Conservation (phyloP, 345 rosid species). For the Bruguiera gymnorhiza region DNA sequence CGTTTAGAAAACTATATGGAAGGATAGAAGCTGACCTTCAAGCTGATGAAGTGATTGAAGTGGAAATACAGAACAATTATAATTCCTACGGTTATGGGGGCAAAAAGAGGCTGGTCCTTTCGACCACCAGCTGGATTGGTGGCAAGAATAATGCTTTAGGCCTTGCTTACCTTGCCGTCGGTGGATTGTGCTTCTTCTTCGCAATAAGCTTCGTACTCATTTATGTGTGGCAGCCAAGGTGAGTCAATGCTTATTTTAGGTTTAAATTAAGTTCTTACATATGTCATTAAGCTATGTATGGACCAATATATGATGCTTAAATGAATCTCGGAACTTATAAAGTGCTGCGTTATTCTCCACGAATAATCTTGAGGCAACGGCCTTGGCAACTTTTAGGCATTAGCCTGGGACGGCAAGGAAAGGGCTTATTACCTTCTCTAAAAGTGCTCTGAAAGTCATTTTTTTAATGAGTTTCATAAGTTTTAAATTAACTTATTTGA, state of each 20-base stretch:
- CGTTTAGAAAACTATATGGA: conserved; percentile 46
- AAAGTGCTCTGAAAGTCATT: too few species aligned
- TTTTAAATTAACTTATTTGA: too few species aligned
- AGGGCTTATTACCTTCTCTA: too few species aligned
- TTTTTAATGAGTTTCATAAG: too few species aligned
- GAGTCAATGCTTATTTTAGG: neutral
- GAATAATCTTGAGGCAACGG: too few species aligned
- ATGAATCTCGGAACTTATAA: too few species aligned
- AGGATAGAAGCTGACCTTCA: conserved; percentile 40
- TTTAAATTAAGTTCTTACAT: neutral
- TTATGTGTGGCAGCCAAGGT: conserved; percentile 41
- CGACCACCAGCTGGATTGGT: conserved; percentile 42
- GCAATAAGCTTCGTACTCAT: conserved; percentile 36
- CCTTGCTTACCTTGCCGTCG: conserved; percentile 34
- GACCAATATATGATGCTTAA: too few species aligned
- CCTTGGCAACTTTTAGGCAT: neutral
- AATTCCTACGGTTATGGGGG: conserved; percentile 42
- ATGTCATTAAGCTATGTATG: neutral
- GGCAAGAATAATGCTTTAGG: conserved; percentile 45
- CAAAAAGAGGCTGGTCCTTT: conserved; percentile 37
- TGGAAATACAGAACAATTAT: conserved; percentile 42
- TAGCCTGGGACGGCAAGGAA: too few species aligned
- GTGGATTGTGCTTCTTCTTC: conserved; percentile 36
- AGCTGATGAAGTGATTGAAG: conserved; percentile 27
- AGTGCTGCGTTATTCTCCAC: neutral